A percentile compares a stretch with the other conserved stretches of the same genome.
These are phyloP conservation scores for Microstroma glucosiphilum DNA, from an alignment of 1,284 basidiomycete species.

Conservation along the genomic window DNA sequence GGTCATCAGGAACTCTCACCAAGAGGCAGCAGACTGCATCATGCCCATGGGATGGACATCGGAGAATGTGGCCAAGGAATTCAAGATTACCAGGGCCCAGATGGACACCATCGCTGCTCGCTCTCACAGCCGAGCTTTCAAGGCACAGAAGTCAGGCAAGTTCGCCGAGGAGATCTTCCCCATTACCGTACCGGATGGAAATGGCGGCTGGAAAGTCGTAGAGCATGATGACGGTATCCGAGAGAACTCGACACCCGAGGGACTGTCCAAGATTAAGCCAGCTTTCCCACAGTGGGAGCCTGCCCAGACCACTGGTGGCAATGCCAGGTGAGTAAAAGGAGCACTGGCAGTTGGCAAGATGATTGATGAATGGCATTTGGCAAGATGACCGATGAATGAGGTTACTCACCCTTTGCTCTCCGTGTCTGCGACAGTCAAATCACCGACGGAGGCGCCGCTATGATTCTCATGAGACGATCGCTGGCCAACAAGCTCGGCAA, in stretches of 20 bases:
- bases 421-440: slow-evolving; percentile 52
- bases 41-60: slow-evolving; percentile 72
- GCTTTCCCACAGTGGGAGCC: slow-evolving; percentile 86
- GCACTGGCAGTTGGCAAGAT: no score
- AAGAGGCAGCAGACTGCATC: slow-evolving; percentile 40
- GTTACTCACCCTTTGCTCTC: not conserved
- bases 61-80: slow-evolving; percentile 56
- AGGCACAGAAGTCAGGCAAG: slow-evolving; percentile 59
- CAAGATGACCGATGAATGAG: not conserved
- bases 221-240: slow-evolving; percentile 76
- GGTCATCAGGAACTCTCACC: slow-evolving; percentile 23
- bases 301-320: slow-evolving; percentile 74
- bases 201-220: slow-evolving; percentile 60
- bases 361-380: no score
- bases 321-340: slow-evolving; percentile 56
- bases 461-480: slow-evolving; percentile 75
- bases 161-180: slow-evolving; percentile 76
- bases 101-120: slow-evolving; percentile 80
- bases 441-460: slow-evolving; percentile 80
- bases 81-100: slow-evolving; percentile 69
- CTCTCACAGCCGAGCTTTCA: slow-evolving; percentile 71
- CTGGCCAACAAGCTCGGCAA: slow-evolving; percentile 68
- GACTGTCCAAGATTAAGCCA: slow-evolving; percentile 63
- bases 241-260: slow-evolving; percentile 67
- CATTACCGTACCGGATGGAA: slow-evolving; percentile 53